Evolutionary conservation across 1,284 basidiomycete genomes (phyloP), one percentile per base, ranked within the genome.

Genomic region (Apiotrichum montevideense): DNA sequence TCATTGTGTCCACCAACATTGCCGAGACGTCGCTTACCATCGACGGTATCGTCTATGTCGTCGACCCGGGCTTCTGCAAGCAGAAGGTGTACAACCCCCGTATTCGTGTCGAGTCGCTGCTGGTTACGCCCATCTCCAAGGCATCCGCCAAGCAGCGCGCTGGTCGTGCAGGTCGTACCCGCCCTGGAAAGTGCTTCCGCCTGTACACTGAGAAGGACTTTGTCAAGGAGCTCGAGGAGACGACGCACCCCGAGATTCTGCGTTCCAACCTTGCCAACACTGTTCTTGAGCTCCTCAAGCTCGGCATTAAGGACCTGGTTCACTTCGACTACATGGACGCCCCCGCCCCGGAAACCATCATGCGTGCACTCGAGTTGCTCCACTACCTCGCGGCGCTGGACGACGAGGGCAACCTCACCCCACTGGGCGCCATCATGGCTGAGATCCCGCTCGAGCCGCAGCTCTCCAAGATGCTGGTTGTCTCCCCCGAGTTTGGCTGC

Each of bases 371-470:
- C 52, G 96, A 98, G 76, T 78, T 98, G 55, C 81, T 99, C 54
- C 96, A 98, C 72, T 96, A 88, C 76, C 82, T 98, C 34, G 85
- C 86, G 4, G 95, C 94, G 0, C 80, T 98, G 59, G 92, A 98
- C 70, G 93, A 99, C 66, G 90, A 97, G 5, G 95, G 96, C 14
- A 86, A 91, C 61, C 76, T 99, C 55, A 98, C 95, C 1, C 78
- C 86, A 0, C 78, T 98, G 2, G 95, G 96, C 11, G 80, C 79
- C 47, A 88, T 94, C 60, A 98, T 98, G 95, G 95, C 95, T 10
- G 94, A 98, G 65, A 97, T 98, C 79, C 95, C 95, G 13, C 82
- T 99, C 34, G 96, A 98, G 73, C 95, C 96, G 35, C 95, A 98
- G 80, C 83, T 97, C 63, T 85, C 95, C 46, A 95, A 98, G 77